phyloP scores from a whole-genome alignment of 768 basidiomycete species.

The Polyporus arcularius region DNA sequence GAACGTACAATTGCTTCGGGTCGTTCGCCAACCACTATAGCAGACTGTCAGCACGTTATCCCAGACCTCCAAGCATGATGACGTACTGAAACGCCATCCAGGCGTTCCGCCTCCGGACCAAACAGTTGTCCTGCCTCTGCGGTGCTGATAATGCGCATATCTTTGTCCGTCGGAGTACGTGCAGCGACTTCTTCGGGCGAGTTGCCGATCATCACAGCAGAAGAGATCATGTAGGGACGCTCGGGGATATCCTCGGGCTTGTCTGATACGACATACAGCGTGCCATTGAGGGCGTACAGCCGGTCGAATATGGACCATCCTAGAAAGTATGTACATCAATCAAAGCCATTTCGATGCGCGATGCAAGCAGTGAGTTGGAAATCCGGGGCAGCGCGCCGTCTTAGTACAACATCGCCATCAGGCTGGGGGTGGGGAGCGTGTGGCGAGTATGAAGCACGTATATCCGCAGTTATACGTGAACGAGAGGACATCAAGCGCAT shows the following conservation, averaged over 20 bases:
- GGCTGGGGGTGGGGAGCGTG: no score
- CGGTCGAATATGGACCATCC: slow-evolving; percentile 92
- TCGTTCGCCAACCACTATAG: slow-evolving; percentile 80
- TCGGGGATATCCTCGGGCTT: slow-evolving; percentile 67
- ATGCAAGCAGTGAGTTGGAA: background rate
- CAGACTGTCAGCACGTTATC: slow-evolving; percentile 1
- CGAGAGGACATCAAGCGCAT: no score
- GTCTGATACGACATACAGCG: slow-evolving; percentile 80
- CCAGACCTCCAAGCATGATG: slow-evolving; percentile 7
- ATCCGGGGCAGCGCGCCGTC: no score
- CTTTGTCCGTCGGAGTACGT: slow-evolving; percentile 75
- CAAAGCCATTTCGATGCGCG: background rate
- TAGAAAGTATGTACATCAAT: slow-evolving; percentile 28
- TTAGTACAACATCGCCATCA: no score
- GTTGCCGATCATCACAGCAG: slow-evolving; percentile 59
- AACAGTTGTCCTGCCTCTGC: slow-evolving; percentile 68
- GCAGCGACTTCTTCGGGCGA: slow-evolving; percentile 52
- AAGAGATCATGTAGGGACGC: slow-evolving; percentile 68
- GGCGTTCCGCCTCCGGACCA: slow-evolving; percentile 65
- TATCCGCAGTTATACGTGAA: no score
- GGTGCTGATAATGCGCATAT: slow-evolving; percentile 75
- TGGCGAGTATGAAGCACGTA: no score
- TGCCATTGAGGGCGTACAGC: slow-evolving; percentile 80
- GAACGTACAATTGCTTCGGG: slow-evolving; percentile 76
- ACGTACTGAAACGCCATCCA: slow-evolving; percentile 77